These are phyloP conservation scores for Podila clonocystis DNA, from an alignment of 192 early-diverging fungal genomes.

Conservation along the genomic window DNA sequence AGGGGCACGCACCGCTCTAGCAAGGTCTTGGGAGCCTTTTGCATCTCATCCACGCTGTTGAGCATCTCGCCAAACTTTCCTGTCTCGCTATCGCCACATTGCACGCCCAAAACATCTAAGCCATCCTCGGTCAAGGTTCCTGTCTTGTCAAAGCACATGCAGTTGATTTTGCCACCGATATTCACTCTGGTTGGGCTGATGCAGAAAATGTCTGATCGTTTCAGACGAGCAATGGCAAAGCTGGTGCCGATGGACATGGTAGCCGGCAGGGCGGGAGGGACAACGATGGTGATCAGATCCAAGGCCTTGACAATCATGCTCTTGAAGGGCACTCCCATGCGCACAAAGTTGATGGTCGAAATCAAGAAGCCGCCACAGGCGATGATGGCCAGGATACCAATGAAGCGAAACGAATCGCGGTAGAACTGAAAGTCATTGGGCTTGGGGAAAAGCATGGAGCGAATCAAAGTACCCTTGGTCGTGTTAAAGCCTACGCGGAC, in stretches of 20 bases:
- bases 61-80: conserved; percentile 58
- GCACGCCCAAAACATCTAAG: conserved; percentile 93
- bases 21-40: conserved; percentile 16
- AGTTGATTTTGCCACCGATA: conserved; percentile 94
- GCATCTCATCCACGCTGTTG: conserved; percentile 58
- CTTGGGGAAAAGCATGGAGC: conserved; percentile 97
- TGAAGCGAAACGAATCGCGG: conserved; percentile 96
- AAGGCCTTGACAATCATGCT: conserved; percentile 90
- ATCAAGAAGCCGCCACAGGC: conserved; percentile 88
- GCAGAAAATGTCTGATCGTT: conserved; percentile 88
- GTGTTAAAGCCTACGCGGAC: conserved; percentile 92
- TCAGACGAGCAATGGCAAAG: conserved; percentile 91
- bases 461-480: conserved; percentile 93
- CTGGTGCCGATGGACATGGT: conserved; percentile 98
- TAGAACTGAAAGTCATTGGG: conserved; percentile 98
- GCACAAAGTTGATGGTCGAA: conserved; percentile 90
- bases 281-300: conserved; percentile 96
- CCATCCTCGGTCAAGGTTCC: conserved; percentile 98
- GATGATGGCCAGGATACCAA: conserved; percentile 88
- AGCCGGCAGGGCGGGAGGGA: conserved; percentile 96
- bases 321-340: conserved; percentile 71
- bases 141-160: conserved; percentile 99
- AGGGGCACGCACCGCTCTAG: conserved; percentile 45
- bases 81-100: conserved; percentile 61
- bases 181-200: conserved; percentile 94